phyloP scores from a whole-genome alignment of 73 alveolate genomes.

The Symbiodinium natans region DNA sequence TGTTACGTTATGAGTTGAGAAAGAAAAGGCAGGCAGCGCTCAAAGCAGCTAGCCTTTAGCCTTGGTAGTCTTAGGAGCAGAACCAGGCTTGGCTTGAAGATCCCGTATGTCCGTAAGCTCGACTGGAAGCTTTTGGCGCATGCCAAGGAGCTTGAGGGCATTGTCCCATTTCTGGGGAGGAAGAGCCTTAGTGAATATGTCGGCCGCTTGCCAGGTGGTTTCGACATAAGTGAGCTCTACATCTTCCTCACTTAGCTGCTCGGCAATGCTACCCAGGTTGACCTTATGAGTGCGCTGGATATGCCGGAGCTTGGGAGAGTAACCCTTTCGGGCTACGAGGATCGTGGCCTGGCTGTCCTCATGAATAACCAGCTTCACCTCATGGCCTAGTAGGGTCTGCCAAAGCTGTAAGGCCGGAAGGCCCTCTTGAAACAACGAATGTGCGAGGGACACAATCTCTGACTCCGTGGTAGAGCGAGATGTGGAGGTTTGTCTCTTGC shows the following conservation, averaged over 20 bases:
- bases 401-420: not conserved
- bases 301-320: constrained; percentile 7
- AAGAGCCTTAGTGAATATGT: constrained; percentile 36
- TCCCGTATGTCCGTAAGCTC: too few relatives aligned
- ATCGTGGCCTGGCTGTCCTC: constrained; percentile 53
- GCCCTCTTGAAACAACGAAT: constrained; percentile 11
- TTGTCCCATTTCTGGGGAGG: constrained; percentile 21
- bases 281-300: constrained; percentile 19
- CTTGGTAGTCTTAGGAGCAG: too few relatives aligned
- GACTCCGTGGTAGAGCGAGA: not conserved
- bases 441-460: not conserved
- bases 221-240: not conserved
- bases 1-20: too few relatives aligned
- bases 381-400: not conserved
- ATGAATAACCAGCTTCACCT: not conserved
- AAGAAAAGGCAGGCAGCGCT: too few relatives aligned
- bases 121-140: not conserved
- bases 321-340: not conserved
- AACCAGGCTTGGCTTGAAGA: too few relatives aligned
- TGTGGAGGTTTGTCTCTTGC: not conserved
- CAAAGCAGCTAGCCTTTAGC: too few relatives aligned
- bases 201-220: not conserved
- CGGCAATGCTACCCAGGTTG: too few relatives aligned
- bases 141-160: constrained; percentile 22
- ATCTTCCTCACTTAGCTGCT: not conserved